Base-by-base conservation (phyloP, 2,329 filamentous ascomycete species). In the Microsporum ferrugineum region DNA sequence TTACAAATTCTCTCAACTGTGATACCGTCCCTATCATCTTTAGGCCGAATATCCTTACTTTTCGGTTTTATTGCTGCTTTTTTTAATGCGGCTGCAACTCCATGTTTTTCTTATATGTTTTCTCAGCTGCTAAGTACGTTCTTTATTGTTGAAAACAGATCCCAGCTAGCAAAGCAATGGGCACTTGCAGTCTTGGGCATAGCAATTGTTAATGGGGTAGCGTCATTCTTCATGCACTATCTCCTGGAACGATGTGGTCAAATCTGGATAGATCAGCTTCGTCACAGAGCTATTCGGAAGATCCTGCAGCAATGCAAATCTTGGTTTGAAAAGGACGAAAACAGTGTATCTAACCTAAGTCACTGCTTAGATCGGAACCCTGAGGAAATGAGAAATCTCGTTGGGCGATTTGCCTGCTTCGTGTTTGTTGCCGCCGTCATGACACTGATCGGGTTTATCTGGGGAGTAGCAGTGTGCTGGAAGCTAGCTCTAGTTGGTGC, bases 321-420 rank as follows among this genome's bases (percentile, higher is more conserved):
- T 3, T 97, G 91, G 86, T 95, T 95, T 66, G 86, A 90, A 64
- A 77, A 80, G 57, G 79, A 86, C 1, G 78, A 79, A 38, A 88
- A 94, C 71, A 83, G 81, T 0, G 76, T 87, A 0, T 77, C 79
- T 0, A 78, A 80, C 1, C 79, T 97, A 47, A 84, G 80, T 0
- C 85, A 89, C 63, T 87, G 82, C 51, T 80, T 97, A 0, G 89
- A 95, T 68, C 82, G 87, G 14, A 88, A 89, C 67, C 88, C 87
- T 0, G 91, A 97, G 70, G 90, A 96, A 70, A 91, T 94, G 83
- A 83, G 88, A 6, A 91, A 89, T 66, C 76, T 97, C 0, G 79
- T 95, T 0, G 88, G 88, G 1, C 83, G 88, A 1, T 95, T 96
- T 68, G 79, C 86, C 0, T 87, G 88, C 0, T 83, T 88, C 59